phyloP scores from a whole-genome alignment of 257 asterid genomes.

The Leonotis leonurus region DNA sequence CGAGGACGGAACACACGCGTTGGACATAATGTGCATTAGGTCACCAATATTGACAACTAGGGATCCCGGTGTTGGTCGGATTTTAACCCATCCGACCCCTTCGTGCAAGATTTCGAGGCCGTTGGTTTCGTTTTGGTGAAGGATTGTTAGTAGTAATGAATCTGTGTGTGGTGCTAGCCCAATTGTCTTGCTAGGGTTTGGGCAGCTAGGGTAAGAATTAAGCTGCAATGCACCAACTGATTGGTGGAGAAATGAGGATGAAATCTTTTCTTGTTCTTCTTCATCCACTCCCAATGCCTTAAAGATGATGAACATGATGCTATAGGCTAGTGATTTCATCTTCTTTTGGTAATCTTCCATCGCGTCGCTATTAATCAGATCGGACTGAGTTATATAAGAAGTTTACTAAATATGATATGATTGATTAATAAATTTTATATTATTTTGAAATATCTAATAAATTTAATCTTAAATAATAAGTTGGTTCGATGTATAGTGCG shows the following conservation, averaged over 20 bases:
- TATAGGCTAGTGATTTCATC: constrained; percentile 50
- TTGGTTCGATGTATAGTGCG: too few species aligned
- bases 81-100: constrained; percentile 44
- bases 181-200: constrained; percentile 55
- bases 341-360: constrained; percentile 60
- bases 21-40: constrained; percentile 59
- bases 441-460: too few species aligned
- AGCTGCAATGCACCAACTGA: constrained; percentile 59
- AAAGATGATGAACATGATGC: constrained; percentile 36
- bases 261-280: constrained; percentile 22
- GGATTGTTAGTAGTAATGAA: constrained; percentile 56
- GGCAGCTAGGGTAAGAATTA: constrained; percentile 80
- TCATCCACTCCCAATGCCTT: constrained; percentile 35
- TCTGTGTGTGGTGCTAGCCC: constrained; percentile 90
- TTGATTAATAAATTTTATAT: too few species aligned
- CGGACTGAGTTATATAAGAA: too few species aligned
- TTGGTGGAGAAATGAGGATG: constrained; percentile 6
- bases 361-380: constrained; percentile 32
- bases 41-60: constrained; percentile 65
- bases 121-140: constrained; percentile 54
- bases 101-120: constrained; percentile 63
- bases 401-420: too few species aligned
- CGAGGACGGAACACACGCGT: constrained; percentile 34
- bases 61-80: constrained; percentile 40
- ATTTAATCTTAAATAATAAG: too few species aligned